Evolutionary conservation across 441 rosid species (phyloP), one percentile per base, ranked within the genome.

Genomic region (Aquilaria agallochum): DNA sequence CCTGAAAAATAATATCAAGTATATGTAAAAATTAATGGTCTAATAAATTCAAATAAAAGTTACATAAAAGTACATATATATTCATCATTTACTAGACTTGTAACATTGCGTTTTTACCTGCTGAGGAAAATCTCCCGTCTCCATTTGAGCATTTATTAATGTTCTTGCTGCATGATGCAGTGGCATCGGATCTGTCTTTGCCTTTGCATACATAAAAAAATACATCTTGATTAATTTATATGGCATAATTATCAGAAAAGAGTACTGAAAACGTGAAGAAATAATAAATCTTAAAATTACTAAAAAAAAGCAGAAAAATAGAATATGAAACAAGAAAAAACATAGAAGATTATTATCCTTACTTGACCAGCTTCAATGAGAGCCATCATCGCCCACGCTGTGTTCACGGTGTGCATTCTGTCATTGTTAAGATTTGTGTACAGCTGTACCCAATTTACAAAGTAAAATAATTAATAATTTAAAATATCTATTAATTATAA

Each of bases 91-190:
- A 20, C 27, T 20, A 20, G 27, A 20, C 27, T 20, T 20, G 27
- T 20, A 20, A 20, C 27, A 20, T 20, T 20, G 27, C 27, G 27
- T 20, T 20, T 42, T 74, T 70, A 84, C 90, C 82, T 84, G 79
- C 61, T 85, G 90, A 33, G 92, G 87, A 61, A 81, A 86, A 67
- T 86, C 89, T 63, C 92, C 92, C 59, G 59, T 68, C 64, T 83
- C 84, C 82, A 71, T 66, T 45, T 67, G 73, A 14, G 87, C 75
- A 74, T 72, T 74, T 4, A 85, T 78, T 51, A 85, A 32, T 49
- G 73, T 20, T 70, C 74, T 80, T 13, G 87, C 87, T 49, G 86
- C 90, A 2, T 73, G 65, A 67, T 82, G 84, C 60, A 85, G 62
- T 13, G 90, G 90, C 4, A 13, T 62, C 36, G 72, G 72, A 49